Base-by-base conservation (phyloP, 148 eudicot species). In the Nyssa sinensis region DNA sequence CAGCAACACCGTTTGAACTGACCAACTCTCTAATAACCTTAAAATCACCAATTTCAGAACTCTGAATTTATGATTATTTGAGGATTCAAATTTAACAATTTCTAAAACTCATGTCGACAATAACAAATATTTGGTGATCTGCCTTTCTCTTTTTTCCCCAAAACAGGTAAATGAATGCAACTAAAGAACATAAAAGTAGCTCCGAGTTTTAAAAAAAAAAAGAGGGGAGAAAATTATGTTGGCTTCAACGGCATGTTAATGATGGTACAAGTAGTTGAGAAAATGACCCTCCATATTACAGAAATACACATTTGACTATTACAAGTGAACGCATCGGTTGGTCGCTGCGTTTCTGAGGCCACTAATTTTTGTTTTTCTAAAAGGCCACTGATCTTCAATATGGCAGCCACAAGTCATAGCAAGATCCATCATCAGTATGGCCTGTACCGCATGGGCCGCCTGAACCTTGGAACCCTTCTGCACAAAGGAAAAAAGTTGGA, bases 401-500 rank as follows among this genome's bases (percentile, higher is more conserved):
- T 37, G 44, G n/a, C n/a, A n/a, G 44, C 44, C 44, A 37, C 4
- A 9, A 37, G 44, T 37, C 44, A 9, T n/a, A 37, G 4, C 4
- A 37, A 37, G 5, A 37, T 37, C 9, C 44, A 37, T 27, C 57
- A 74, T 80, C 73, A 85, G 69, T 82, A 85, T 17, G 88, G 88
- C 69, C 88, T 82, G 85, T 79, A 85, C 49, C 88, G 83, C 79
- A 75, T 80, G 0, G 88, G 88, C 66, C 88, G 81, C 84, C 88
- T 85, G 62, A 72, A 83, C 77, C 88, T 82, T 70, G 88, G 88
- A 61, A 82, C 79, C 80, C 88, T 82, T 76, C 88, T 85, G 85
- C 81, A 80, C n/a, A 58, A 12, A 25, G 51, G 61, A 59, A 3
- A 44, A 12, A 62, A 28, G 58, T 7, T 49, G 3, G 32, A 41